These are phyloP conservation scores for Ceratobasidium sp. DNA, from an alignment of 1,284 basidiomycete genomes.

Conservation along the genomic window DNA sequence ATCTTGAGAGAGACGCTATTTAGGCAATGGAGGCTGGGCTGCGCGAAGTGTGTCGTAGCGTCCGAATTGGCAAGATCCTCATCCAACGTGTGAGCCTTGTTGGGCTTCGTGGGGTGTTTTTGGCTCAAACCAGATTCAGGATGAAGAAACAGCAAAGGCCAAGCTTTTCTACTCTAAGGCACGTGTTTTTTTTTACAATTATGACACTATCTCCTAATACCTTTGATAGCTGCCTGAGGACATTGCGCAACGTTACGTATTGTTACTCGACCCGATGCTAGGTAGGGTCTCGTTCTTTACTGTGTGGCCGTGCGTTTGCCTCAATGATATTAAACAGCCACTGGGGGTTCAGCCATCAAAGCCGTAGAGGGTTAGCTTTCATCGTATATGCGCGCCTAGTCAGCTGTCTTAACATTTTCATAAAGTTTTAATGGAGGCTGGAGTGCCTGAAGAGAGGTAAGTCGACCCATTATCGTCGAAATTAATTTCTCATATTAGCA, in stretches of 20 bases:
- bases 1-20: background rate
- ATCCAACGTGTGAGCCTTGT: conserved; percentile 78
- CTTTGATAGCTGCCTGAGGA: conserved; percentile 86
- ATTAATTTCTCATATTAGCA: conserved; percentile 55
- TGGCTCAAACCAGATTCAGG: conserved; percentile 56
- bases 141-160: conserved; percentile 88
- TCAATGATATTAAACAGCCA: conserved; percentile 63
- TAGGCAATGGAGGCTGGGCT: conserved; percentile 95
- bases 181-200: conserved; percentile 42
- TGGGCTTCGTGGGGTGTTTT: background rate
- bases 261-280: conserved; percentile 97
- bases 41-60: conserved; percentile 91
- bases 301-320: background rate
- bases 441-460: conserved; percentile 62
- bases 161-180: conserved; percentile 92
- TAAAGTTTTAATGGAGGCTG: conserved; percentile 84
- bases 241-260: conserved; percentile 88
- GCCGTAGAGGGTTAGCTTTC: conserved; percentile 75
- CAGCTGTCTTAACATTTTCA: background rate
- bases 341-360: conserved; percentile 97
- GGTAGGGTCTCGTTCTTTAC: conserved; percentile 59
- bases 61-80: conserved; percentile 90
- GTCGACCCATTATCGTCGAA: background rate
- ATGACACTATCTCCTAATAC: background rate
- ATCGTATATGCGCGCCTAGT: conserved; percentile 12